phyloP scores from a whole-genome alignment of 192 early-diverging fungal species.

The Coemansia sp. region DNA sequence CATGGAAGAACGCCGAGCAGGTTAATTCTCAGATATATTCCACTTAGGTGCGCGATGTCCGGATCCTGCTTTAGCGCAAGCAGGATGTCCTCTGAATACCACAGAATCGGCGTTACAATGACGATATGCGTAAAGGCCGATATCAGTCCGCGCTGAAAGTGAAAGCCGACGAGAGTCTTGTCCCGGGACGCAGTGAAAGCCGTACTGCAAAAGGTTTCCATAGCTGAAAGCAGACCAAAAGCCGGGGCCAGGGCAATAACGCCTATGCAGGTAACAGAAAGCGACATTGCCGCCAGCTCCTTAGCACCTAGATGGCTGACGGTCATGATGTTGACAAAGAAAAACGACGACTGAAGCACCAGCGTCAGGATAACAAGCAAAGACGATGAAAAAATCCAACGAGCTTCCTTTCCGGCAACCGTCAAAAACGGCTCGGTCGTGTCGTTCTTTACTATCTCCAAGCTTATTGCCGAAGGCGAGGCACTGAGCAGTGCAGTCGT shows the following conservation, averaged over 20 bases:
- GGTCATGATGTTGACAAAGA: conserved; percentile 59
- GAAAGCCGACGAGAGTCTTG: conserved; percentile 61
- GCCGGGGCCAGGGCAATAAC: conserved; percentile 57
- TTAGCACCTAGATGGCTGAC: conserved; percentile 57
- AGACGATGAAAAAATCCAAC: conserved; percentile 36
- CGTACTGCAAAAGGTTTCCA: conserved; percentile 12
- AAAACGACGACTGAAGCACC: conserved; percentile 61
- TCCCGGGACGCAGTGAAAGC: conserved; percentile 44
- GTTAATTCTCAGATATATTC: conserved; percentile 61
- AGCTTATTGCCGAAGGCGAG: conserved; percentile 30
- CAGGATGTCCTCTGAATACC: conserved; percentile 66
- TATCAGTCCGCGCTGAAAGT: conserved; percentile 69
- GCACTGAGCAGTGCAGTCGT: conserved; percentile 31
- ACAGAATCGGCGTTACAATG: conserved; percentile 68
- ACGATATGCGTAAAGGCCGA: conserved; percentile 63
- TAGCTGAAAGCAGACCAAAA: conserved; percentile 48
- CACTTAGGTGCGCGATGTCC: conserved; percentile 59
- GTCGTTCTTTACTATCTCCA: conserved; percentile 39
- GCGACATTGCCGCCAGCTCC: conserved; percentile 62
- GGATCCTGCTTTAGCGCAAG: conserved; percentile 69
- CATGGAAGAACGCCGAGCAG: conserved; percentile 69
- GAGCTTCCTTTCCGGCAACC: conserved; percentile 23
- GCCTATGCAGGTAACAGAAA: conserved; percentile 61
- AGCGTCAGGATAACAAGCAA: conserved; percentile 44
- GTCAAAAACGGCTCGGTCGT: conserved; percentile 14